Conservation (phyloP, 1,284 basidiomycete species). For the Pterulicium gracile region DNA sequence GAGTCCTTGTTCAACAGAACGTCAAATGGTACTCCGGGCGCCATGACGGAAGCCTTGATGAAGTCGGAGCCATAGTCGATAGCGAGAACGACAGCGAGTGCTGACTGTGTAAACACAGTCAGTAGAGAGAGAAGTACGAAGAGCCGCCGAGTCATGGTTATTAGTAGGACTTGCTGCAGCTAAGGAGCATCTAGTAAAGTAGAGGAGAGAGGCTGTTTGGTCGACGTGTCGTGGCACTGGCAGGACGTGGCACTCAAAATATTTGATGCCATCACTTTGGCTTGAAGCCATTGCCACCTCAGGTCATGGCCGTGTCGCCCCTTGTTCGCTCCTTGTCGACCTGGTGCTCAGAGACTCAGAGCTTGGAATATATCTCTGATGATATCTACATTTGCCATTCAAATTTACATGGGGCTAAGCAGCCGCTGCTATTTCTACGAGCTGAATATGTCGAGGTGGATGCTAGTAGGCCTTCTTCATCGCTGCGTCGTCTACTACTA, state of each 20-base stretch:
- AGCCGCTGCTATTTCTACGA: too few species aligned
- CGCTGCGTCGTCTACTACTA: too few species aligned
- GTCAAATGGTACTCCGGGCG: conserved; percentile 93
- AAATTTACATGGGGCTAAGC: too few species aligned
- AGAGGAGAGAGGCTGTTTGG: not conserved
- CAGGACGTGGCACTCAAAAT: conserved; percentile 1
- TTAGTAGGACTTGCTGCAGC: conserved; percentile 1
- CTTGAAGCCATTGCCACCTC: too few species aligned
- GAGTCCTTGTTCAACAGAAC: conserved; percentile 94
- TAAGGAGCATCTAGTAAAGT: not conserved
- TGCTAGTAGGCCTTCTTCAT: too few species aligned
- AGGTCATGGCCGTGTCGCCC: too few species aligned
- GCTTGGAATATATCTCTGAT: too few species aligned
- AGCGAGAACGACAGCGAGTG: conserved; percentile 64
- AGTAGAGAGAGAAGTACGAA: not conserved
- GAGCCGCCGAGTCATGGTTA: conserved; percentile 1
- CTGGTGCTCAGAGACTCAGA: too few species aligned
- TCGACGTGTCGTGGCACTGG: conserved; percentile 2
- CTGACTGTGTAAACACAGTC: conserved; percentile 2
- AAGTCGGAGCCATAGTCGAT: conserved; percentile 96
- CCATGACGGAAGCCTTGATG: conserved; percentile 94
- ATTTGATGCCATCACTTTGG: too few species aligned
- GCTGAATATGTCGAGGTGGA: too few species aligned
- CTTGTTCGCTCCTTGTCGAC: too few species aligned
- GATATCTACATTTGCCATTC: too few species aligned